phyloP scores from a whole-genome alignment of 164 flowering plant species.

The Aristolochia fimbriata region DNA sequence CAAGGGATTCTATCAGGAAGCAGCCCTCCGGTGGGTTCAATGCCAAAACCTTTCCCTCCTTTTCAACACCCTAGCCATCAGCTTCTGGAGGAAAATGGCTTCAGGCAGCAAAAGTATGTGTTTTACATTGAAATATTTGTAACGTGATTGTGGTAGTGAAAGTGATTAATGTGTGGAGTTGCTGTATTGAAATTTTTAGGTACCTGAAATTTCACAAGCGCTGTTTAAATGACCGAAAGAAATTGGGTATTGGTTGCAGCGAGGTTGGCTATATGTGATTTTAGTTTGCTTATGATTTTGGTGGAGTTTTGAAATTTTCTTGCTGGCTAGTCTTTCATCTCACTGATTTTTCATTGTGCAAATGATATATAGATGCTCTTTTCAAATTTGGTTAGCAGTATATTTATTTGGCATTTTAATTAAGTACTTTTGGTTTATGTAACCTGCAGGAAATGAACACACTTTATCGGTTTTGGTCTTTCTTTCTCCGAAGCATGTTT shows the following conservation, averaged over 20 bases:
- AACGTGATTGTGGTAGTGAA: not conserved
- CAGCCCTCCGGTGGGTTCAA: conserved; percentile 92
- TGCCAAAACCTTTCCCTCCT: conserved; percentile 84
- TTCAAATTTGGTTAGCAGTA: no score
- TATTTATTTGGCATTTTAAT: not conserved
- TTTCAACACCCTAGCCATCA: conserved; percentile 99
- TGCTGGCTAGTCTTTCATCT: not conserved
- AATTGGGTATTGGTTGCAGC: conserved; percentile 88
- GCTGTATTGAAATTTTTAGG: conserved; percentile 31
- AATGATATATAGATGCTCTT: no score
- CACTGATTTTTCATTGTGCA: not conserved
- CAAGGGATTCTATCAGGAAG: conserved; percentile 41
- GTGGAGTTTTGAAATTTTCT: not conserved
- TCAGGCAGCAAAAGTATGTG: conserved; percentile 83
- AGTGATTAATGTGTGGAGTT: not conserved
- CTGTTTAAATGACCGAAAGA: conserved; percentile 82
- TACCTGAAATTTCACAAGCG: conserved; percentile 76
- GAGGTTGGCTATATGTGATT: conserved; percentile 36
- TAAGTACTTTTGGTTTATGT: not conserved
- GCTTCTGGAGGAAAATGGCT: conserved; percentile 90
- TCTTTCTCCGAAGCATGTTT: conserved; percentile 67
- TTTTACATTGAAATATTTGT: not conserved
- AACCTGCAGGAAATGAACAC: conserved; percentile 94
- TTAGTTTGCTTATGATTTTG: not conserved
- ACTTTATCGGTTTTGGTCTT: conserved; percentile 87